phyloP scores from a whole-genome alignment of 2,329 filamentous ascomycete genomes.

The Botryotinia narcissicola region DNA sequence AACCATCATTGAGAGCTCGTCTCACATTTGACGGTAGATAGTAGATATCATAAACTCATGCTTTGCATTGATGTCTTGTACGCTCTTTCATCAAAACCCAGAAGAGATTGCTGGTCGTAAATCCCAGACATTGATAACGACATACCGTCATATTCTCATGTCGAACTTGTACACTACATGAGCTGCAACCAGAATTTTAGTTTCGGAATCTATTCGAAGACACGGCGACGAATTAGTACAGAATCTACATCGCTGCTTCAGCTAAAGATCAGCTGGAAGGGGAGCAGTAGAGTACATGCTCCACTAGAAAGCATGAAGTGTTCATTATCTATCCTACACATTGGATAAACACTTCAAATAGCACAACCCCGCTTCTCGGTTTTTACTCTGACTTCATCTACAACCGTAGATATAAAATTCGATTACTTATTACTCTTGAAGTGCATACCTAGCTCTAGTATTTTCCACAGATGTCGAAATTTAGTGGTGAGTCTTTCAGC shows the following conservation, averaged over 20 bases:
- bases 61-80: not conserved
- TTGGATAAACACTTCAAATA: not conserved
- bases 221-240: not conserved
- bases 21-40: not conserved
- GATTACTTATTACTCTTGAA: not conserved
- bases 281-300: not conserved
- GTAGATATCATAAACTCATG: not conserved
- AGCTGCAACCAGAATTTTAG: not conserved
- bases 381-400: not conserved
- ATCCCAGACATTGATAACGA: not conserved
- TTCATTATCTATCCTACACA: not conserved
- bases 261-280: not conserved
- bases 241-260: not conserved
- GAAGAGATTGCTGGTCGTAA: not conserved
- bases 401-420: not conserved
- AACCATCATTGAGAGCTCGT: not conserved
- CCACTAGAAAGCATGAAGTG: not conserved
- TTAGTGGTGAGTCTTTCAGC: not conserved
- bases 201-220: not conserved
- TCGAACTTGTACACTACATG: not conserved
- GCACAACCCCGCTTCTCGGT: not conserved
- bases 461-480: not conserved
- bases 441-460: not conserved
- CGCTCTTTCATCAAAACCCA: not conserved
- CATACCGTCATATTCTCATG: not conserved